Evolutionary conservation across 2,329 filamentous ascomycete species (phyloP).

Genomic region (Ampelomyces quisqualis): DNA sequence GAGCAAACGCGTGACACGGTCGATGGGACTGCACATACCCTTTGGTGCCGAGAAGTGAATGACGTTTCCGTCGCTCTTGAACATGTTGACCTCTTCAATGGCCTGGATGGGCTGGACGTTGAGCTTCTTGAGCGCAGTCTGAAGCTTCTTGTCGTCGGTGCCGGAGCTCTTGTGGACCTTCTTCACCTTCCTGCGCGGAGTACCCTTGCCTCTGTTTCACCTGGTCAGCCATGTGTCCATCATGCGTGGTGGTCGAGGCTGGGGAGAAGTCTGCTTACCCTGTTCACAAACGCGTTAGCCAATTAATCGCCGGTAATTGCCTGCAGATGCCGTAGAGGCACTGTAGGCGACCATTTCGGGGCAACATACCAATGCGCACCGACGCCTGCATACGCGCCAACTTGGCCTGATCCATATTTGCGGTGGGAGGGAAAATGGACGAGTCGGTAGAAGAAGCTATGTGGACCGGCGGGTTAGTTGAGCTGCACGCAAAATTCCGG

Average conservation of each 20-base stretch:
- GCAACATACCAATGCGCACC: conserved; percentile 47
- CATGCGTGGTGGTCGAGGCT: conserved; percentile 20
- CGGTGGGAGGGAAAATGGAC: conserved; percentile 31
- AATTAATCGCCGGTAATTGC: conserved; percentile 6
- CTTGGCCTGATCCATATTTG: conserved; percentile 51
- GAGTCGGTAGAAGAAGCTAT: conserved; percentile 24
- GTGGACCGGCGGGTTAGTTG: conserved; percentile 18
- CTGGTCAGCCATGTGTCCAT: conserved; percentile 28
- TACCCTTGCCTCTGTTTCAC: conserved; percentile 81
- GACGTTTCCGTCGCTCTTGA: conserved; percentile 99
- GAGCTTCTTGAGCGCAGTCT: conserved; percentile 96
- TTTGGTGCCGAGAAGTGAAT: conserved; percentile 98
- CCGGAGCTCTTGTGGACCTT: conserved; percentile 90
- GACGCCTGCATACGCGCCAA: conserved; percentile 48
- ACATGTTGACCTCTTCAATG: conserved; percentile 99
- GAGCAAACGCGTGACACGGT: too few species aligned
- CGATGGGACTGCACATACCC: conserved; percentile 60
- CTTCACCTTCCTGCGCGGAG: conserved; percentile 97
- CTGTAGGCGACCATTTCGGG: not conserved
- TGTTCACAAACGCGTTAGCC: conserved; percentile 27
- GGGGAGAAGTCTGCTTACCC: conserved; percentile 36
- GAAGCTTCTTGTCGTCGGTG: conserved; percentile 99
- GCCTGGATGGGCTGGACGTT: conserved; percentile 99
- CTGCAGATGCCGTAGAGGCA: not conserved
- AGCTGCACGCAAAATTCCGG: conserved; percentile 13